Evolutionary conservation across 345 rosid species (phyloP), one percentile per base, ranked within the genome.

Genomic region (Theobroma cacao): DNA sequence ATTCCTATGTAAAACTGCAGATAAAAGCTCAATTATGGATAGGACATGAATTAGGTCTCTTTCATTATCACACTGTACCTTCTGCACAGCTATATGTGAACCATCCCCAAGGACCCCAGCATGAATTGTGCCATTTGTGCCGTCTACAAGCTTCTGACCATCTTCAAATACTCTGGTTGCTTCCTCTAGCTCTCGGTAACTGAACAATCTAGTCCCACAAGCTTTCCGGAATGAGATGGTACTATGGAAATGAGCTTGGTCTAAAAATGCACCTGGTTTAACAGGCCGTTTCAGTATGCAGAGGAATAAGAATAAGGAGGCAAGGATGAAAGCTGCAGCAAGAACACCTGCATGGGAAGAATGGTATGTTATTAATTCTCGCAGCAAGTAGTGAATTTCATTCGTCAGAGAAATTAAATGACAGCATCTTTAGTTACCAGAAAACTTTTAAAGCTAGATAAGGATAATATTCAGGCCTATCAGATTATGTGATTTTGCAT

Each of bases 141-240:
- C 87, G 24, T 84, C 83, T 26, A 82, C 86, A 43, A 90, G 87
- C 75, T 84, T 91, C 30, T 88, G 90, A 48, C 72, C 76, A 3
- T 86, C 93, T 77, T 84, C 87, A 76, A 90, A 93, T 56, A 90
- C 90, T 80, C 80, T 85, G 2, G 95, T 87, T 33, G 97, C 94
- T 79, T 88, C 91, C 69, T 90, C 90, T 58, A 94, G 89, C 85
- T 94, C 98, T 28, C 87, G 87, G 84, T 87, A 89, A 67, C 84
- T 80, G 80, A 92, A 91, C 38, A 88, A 70, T 69, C 89, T 89
- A n/a, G 92, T 81, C 83, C 87, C 88, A 80, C 90, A 90, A 71
- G 90, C 88, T 86, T 92, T 92, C 33, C 91, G 84, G 80, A 89
- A 89, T 0, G 94, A 91, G 80, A 87, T 83, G 70, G 87, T 85